A percentile compares a stretch with the other conserved stretches of the same genome.
Evolutionary conservation across 768 basidiomycete species (phyloP).

Genomic region (Boletus insuetus): DNA sequence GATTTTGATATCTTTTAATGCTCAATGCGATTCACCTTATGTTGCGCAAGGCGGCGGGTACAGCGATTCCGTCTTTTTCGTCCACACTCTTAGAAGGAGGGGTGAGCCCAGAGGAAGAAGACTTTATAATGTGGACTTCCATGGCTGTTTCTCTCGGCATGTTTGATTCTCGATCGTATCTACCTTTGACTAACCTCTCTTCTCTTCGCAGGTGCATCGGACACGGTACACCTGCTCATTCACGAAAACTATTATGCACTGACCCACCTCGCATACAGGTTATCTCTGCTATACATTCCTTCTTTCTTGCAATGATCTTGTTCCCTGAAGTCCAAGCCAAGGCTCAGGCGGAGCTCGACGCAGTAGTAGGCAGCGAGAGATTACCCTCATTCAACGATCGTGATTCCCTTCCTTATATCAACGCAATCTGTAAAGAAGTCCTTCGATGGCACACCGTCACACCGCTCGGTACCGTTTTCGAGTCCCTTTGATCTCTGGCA

Average conservation of each 20-base stretch:
- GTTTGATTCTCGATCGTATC: background rate
- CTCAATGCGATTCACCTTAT: background rate
- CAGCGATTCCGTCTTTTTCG: constrained; percentile 19
- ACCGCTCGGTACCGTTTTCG: constrained; percentile 19
- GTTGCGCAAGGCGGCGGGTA: constrained; percentile 12
- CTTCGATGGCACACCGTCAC: constrained; percentile 21
- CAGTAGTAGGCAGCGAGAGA: constrained; percentile 18
- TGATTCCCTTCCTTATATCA: constrained; percentile 24
- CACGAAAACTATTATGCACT: constrained; percentile 32
- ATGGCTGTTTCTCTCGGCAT: constrained; percentile 7
- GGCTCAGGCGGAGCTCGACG: constrained; percentile 25
- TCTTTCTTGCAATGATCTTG: constrained; percentile 26
- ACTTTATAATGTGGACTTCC: constrained; percentile 21
- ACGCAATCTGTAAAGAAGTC: constrained; percentile 25
- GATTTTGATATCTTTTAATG: background rate
- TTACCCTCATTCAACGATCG: constrained; percentile 21
- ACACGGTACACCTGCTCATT: constrained; percentile 40
- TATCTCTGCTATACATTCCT: constrained; percentile 15
- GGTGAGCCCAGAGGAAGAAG: constrained; percentile 16
- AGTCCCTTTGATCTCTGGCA: constrained; percentile 15
- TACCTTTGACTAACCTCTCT: background rate
- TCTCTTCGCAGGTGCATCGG: constrained; percentile 37
- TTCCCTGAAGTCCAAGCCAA: constrained; percentile 24
- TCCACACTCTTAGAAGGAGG: constrained; percentile 12
- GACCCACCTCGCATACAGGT: background rate